Evolutionary conservation across 2,329 filamentous ascomycete species (phyloP), one percentile per base, ranked within the genome.

Genomic region (Cercospora zeina): DNA sequence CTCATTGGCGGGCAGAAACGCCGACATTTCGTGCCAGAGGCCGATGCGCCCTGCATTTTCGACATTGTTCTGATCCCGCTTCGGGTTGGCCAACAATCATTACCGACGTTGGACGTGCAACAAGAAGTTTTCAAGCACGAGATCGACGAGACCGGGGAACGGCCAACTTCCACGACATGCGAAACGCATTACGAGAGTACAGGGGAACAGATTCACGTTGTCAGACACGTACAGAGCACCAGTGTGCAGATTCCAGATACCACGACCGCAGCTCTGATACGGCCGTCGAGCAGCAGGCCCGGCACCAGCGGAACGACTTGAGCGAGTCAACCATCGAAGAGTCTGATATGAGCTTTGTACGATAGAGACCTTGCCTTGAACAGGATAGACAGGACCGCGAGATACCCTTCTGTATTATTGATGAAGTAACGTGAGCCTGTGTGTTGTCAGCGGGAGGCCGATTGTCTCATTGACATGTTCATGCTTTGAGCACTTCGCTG

Each of bases 121-220:
- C 76, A 79, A 2, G 86, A 87, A 73, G 80, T 86, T 61, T 54
- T 76, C 70, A 67, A 73, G 70, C 61, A 72, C 70, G 67, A 71
- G 53, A 69, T 62, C 39, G 49, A 63, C 13, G 69, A 69, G 19
- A 59, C 64, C 19, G 47, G 60, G 14, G 55, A 60, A 39, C 66
- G 56, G 16, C 70, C 66, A 33, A 65, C 66, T 21, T 70, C 72
- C 7, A 68, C 82, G 69, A 84, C 76, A 2, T 91, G 87, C 71
- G 93, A 97, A 77, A 89, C 89, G 11, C 90, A 97, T 72, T 89
- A 89, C 70, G 81, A 85, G 69, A 95, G 91, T 71, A 80, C 90
- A 62, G 90, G 89, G 0, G 89, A 95, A 78, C 88, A 86, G 39
- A 83, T 97, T 1, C 77, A 88, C 54, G 90, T 96, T 27, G 58